Evolutionary conservation across 441 rosid species (phyloP).

Genomic region (Adansonia grandidieri): DNA sequence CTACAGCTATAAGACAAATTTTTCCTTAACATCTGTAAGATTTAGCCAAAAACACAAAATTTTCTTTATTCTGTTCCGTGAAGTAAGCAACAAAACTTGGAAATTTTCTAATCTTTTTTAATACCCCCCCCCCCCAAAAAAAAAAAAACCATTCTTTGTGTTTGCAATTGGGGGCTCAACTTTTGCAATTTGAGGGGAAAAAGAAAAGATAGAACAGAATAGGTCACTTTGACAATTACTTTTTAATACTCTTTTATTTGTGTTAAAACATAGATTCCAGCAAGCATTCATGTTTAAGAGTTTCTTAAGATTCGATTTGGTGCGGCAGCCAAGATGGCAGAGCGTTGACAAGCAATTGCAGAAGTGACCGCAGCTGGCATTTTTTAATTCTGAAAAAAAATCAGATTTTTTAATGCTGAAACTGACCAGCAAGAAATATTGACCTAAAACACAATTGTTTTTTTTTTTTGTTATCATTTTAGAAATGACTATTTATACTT

Average conservation of each 20-base stretch:
- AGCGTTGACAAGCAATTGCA: neutral
- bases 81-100: conserved; percentile 18
- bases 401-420: neutral
- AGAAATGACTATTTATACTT: too few species aligned
- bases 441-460: too few species aligned
- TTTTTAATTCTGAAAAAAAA: neutral
- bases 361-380: neutral
- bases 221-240: neutral
- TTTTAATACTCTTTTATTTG: neutral
- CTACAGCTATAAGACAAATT: neutral
- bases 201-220: neutral
- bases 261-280: neutral
- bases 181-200: neutral
- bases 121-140: neutral
- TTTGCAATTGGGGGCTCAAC: neutral
- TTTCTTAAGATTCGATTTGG: neutral
- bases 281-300: neutral
- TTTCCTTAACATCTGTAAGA: neutral
- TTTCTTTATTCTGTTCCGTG: neutral
- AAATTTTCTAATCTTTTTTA: neutral
- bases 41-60: neutral
- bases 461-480: too few species aligned
- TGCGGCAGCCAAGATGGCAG: neutral
- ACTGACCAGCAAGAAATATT: too few species aligned
- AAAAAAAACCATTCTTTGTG: neutral